Base-by-base conservation (phyloP, 331 rosid genomes). In the Saraca asoca region DNA sequence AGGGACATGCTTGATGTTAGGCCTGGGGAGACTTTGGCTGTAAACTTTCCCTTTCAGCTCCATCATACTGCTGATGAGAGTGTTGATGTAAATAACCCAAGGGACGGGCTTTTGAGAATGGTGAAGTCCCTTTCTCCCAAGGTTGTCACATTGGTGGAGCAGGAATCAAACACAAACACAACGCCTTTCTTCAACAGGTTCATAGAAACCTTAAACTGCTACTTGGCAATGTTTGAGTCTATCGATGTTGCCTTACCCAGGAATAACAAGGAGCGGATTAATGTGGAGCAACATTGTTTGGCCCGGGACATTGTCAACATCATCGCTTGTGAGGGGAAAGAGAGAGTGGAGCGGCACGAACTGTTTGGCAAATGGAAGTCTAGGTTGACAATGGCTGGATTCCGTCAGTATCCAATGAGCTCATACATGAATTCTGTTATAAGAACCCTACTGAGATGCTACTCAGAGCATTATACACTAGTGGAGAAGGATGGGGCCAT, bases 21-120 rank as follows among this genome's bases (percentile, higher is more conserved):
- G 78, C 82, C 84, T 0, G 96, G 92, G 13, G 99, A 94, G 79
- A 96, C 91, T 60, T 77, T 94, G 61, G 96, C 97, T 3, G 97
- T 94, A 65, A 94, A 94, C 85, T 90, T 94, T 16, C 90, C 99
- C 9, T 76, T 94, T 73, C 95, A 90, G 57, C 96, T 94, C 46
- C 99, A 94, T 74, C 99, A 94, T 72, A 90, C 99, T 14, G 92
- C 97, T 1, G 97, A 94, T 52, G 99, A 94, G 88, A 90, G 99
- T 14, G 95, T 94, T 6, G 87, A 90, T 58, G 76, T 90, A 83
- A 81, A 65, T 38, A 94, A 94, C 62, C 97, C 96, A 12, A 85
- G 99, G 52, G 99, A 94, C 41, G 95, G 83, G 64, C 84, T 94
- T 59, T 51, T 94, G 58, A 83, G 99, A 64, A 66, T 86, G 88